Evolutionary conservation across 768 basidiomycete species (phyloP).

Genomic region (Naematelia aurantialba): DNA sequence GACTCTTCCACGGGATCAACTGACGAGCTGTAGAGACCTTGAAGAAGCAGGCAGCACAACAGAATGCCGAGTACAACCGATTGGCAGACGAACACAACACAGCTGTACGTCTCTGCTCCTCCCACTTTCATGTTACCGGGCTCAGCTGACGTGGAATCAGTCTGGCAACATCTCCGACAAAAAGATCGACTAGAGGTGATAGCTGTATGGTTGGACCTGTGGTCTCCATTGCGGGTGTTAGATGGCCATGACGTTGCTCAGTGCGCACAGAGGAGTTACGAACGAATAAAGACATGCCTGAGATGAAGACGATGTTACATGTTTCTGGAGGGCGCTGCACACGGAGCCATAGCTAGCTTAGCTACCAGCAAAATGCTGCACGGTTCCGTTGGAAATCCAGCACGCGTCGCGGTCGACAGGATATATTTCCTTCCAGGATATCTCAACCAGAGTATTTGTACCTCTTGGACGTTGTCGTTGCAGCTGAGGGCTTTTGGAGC

Average conservation of each 20-base stretch:
- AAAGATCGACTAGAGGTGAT: constrained; percentile 57
- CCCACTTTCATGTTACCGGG: background rate
- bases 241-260: no score
- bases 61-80: constrained; percentile 74
- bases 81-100: constrained; percentile 74
- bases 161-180: constrained; percentile 64
- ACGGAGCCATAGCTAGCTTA: no score
- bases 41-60: constrained; percentile 75
- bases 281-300: background rate
- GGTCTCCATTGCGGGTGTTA: no score
- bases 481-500: no score
- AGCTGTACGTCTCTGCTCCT: constrained; percentile 45
- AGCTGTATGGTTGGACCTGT: background rate
- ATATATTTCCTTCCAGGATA: no score
- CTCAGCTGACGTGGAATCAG: constrained; percentile 14
- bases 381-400: no score
- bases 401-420: no score
- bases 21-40: constrained; percentile 59
- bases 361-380: no score
- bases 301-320: background rate
- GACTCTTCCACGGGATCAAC: background rate
- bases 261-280: background rate
- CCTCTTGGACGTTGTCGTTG: no score
- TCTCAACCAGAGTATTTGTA: no score
- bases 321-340: background rate